Evolutionary conservation across 495 filamentous ascomycete genomes (phyloP), one percentile per base, ranked within the genome.

Genomic region (Parathielavia hyrcaniae): DNA sequence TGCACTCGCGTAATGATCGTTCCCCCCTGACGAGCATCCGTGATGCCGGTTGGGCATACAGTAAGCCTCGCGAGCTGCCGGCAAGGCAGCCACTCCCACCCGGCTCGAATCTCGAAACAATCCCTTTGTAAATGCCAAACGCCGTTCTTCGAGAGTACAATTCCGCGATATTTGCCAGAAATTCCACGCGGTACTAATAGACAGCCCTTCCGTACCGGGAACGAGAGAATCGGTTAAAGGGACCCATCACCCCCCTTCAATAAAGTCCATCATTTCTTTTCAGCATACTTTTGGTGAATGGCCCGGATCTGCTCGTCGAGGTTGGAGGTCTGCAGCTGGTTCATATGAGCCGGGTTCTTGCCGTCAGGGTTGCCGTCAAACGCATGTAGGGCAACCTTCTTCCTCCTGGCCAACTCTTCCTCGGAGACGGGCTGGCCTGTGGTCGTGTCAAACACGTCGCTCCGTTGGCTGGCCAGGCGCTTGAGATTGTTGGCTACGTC

Each of bases 401-500:
- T 95, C 65, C 88, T 79, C 57, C 90, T 75, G 39, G 81, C 83
- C 60, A 81, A 77, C 72, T 95, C 90, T 64, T 95, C 91, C 49
- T 86, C 85, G 0, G 80, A 73, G 35, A 89, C 72, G 17, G 81
- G 73, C 65, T 85, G 77, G 2, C 87, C 87, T 0, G 85, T 84
- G 20, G 81, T 78, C 5, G 79, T 78, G 64, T 98, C 91, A 68
- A 96, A 97, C n/a, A 97, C 79, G 68, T 98, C 93, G 60, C 80
- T 86, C 35, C 93, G 83, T 67, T 95, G 90, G 53, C 86, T 90
- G n/a, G 92, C 90, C 32, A 97, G 80, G n/a, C 93, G 88, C 75
- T 97, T 97, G 59, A 98, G 79, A 65, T 98, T 97, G 68, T 87
- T 88, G 58, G 90, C 91, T 26, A 95, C 91, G 63, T 97, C 91